Base-by-base conservation (phyloP, 2,329 filamentous ascomycete genomes). In the Keithomyces neogunnii region DNA sequence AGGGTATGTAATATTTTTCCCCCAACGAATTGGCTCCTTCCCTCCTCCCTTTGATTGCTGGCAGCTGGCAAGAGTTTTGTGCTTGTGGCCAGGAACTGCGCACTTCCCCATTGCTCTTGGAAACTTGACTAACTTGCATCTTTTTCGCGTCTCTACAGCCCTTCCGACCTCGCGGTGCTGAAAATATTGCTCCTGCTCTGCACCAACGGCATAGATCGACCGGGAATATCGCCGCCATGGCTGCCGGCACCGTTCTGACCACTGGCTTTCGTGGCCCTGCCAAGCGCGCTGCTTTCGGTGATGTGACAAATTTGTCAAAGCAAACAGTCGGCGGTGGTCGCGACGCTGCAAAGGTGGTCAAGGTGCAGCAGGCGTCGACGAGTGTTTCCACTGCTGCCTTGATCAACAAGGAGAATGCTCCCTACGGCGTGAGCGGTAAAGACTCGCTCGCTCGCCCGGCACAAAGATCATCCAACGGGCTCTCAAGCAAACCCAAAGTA, bases 141-240 rank as follows among this genome's bases (percentile, higher is more conserved):
- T 36, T 30, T 39, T 28, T 32, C 29, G 4, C 10, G 30, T 51
- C 26, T 49, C 45, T 51, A 43, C 53, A 74, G 70, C 69, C 70
- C 52, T 68, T 66, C 51, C 67, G 70, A 60, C 66, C 67, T 51
- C 68, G 69, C 56, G 66, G 66, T 80, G 86, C 68, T 50, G 69
- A 74, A 54, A 78, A 79, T 59, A 82, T 82, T 65, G 72, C 59
- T 29, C 63, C 62, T 8, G 51, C 78, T 49, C 72, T 90, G 55
- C 88, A 95, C 60, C 84, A 89, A 61, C 85, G 86, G 56, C 85
- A 89, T 71, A 95, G 95, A 70, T 95, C 90, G 7, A 84, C 82
- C 67, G 68, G 85, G 69, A 69, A 78, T 77, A 58, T 88, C 44
- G 56, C 59, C 32, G 57, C 53, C 39, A 65, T 62, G 60, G 55